Conservation (phyloP, 2,329 filamentous ascomycete genomes). For the Lojkania enalia region DNA sequence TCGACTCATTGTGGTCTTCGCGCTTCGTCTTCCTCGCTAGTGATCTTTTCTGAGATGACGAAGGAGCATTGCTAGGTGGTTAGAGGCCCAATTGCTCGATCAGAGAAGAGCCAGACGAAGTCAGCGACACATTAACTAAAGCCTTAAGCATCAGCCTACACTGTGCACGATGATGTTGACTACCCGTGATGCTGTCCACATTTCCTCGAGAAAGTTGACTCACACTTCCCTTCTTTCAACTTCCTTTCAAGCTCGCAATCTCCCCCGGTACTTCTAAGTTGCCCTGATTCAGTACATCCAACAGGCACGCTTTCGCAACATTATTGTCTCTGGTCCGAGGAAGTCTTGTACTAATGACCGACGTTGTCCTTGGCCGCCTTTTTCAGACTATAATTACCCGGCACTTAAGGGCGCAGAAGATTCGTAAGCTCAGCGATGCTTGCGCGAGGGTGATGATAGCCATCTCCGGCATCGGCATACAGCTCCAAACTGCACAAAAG, state of each 20-base stretch:
- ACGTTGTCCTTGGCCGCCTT: conserved; percentile 55
- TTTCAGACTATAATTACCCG: not conserved
- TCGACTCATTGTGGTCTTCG: too few relatives aligned
- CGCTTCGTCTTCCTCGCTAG: too few relatives aligned
- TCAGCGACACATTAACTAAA: conserved; percentile 13
- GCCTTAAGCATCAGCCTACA: not conserved
- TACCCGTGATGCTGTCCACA: conserved; percentile 16
- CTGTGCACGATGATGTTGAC: not conserved
- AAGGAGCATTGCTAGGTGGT: too few relatives aligned
- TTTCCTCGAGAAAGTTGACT: not conserved
- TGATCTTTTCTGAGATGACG: too few relatives aligned
- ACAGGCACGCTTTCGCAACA: conserved; percentile 61
- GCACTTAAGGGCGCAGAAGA: conserved; percentile 32
- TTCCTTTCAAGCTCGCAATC: conserved; percentile 56
- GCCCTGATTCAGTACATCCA: conserved; percentile 58
- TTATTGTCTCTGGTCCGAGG: conserved; percentile 61
- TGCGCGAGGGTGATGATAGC: conserved; percentile 37
- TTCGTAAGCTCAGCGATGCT: conserved; percentile 33
- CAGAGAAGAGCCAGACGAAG: not conserved
- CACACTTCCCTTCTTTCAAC: conserved; percentile 63
- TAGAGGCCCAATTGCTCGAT: too few relatives aligned
- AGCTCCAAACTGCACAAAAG: conserved; percentile 37
- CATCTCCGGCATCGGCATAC: conserved; percentile 35
- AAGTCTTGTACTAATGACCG: conserved; percentile 64
- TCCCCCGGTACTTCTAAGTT: conserved; percentile 54